Base-by-base conservation (phyloP, 768 basidiomycete genomes). In the Austroboletus festivus region DNA sequence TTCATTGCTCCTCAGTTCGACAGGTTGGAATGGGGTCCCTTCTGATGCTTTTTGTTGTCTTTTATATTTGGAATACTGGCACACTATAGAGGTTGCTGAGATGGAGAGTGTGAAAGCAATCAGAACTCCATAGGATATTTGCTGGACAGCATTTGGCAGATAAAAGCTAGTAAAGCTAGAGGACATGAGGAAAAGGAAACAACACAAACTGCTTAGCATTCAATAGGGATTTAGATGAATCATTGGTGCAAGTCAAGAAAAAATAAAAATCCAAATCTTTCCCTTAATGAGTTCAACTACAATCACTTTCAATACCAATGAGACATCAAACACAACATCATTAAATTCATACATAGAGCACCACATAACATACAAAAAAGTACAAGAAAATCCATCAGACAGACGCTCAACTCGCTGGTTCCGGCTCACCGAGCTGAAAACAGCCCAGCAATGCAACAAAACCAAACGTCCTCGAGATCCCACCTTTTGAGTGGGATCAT, bases 91-190 rank as follows among this genome's bases (percentile, higher is more conserved):
- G 1, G 85, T 83, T 5, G 82, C 80, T 0, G 89, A 84, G 4
- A 87, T 50, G 0, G 90, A 89, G 35, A 94, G 69, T 0, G 86
- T 83, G 51, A 93, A 76, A 0, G 93, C 93, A 15, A 92, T 60
- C 30, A 92, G 44, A 24, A 93, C 61, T 47, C 86, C 86, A 37
- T 65, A 73, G 30, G 73, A 55, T 0, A 78, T 31, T 35, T 73
- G 70, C 6, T 65, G 66, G 10, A 67, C 49, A 9, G 63, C 57
- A 22, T 51, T 61, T 11, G 61, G 45, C 5, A 60, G 44, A n/a
- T 55, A 54, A 2, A 65, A 24, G 53, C 64, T 58, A n/a, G 59
- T 49, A 51, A 46, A 33, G 15, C 52, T 7, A 10, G 50, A 44
- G 18, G 13, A 10, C 62, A 64, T 61, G 42, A 44, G 6, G 20